A percentile compares a stretch with the other conserved stretches of the same genome.
Evolutionary conservation across 2,329 filamentous ascomycete genomes (phyloP).

Genomic region (Colletotrichum eremochloae): DNA sequence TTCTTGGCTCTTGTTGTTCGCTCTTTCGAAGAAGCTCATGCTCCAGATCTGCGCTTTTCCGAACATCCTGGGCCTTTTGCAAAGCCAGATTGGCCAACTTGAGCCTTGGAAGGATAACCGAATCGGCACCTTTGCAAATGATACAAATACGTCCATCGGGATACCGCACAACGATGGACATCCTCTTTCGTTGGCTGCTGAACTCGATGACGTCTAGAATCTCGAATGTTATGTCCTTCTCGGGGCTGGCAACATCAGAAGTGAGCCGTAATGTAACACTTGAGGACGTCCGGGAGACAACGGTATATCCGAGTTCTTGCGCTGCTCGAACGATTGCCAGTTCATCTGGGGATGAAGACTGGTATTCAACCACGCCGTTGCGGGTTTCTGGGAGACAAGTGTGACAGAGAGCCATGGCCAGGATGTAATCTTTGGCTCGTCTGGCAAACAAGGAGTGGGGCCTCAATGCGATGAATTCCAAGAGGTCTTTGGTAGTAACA

Average conservation of each 20-base stretch:
- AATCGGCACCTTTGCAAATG: slow-evolving; percentile 93
- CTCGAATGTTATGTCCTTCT: slow-evolving; percentile 75
- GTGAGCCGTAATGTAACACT: slow-evolving; percentile 69
- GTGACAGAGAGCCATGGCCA: slow-evolving; percentile 89
- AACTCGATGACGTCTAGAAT: slow-evolving; percentile 92
- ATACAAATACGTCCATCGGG: slow-evolving; percentile 86
- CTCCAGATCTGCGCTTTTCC: slow-evolving; percentile 72
- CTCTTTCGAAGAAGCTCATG: slow-evolving; percentile 68
- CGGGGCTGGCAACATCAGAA: slow-evolving; percentile 52
- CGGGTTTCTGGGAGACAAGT: slow-evolving; percentile 88
- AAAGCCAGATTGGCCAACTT: slow-evolving; percentile 79
- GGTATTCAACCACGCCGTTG: slow-evolving; percentile 81
- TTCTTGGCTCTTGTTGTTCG: slow-evolving; percentile 66
- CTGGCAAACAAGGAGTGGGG: slow-evolving; percentile 83
- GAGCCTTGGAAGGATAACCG: slow-evolving; percentile 82
- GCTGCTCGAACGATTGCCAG: slow-evolving; percentile 87
- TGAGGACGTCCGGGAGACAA: slow-evolving; percentile 79
- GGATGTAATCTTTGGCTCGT: slow-evolving; percentile 84
- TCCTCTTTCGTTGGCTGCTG: slow-evolving; percentile 87
- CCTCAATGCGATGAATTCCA: slow-evolving; percentile 81
- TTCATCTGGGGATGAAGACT: slow-evolving; percentile 92
- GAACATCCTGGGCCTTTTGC: slow-evolving; percentile 78
- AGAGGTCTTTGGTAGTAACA: slow-evolving; percentile 77
- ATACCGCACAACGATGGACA: slow-evolving; percentile 90
- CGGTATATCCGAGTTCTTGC: slow-evolving; percentile 84